These are phyloP conservation scores for Yamadazyma scolyti DNA, from an alignment of 805 yeast species.

Conservation along the genomic window DNA sequence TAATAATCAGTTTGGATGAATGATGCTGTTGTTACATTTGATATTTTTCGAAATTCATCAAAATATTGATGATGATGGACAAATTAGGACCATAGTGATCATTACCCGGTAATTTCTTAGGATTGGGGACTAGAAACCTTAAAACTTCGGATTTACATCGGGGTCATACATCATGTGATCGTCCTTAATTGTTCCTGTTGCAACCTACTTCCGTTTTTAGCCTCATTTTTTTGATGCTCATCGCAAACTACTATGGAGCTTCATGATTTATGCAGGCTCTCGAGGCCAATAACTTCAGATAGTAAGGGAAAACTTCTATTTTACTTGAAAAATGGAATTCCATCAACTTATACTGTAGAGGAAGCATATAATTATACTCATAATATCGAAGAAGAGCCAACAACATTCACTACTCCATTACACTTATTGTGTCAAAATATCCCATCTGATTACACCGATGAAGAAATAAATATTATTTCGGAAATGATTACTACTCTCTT, in stretches of 20 bases:
- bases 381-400: constrained; percentile 31
- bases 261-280: constrained; percentile 57
- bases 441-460: constrained; percentile 43
- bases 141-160: no score
- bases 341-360: constrained; percentile 79
- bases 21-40: no score
- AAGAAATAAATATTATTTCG: constrained; percentile 38
- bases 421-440: constrained; percentile 62
- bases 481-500: constrained; percentile 64
- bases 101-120: no score
- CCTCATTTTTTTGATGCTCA: no score
- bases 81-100: no score
- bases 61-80: no score
- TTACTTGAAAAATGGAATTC: constrained; percentile 62
- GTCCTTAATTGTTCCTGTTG: no score
- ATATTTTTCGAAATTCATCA: no score
- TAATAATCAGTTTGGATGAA: no score
- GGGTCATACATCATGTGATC: no score
- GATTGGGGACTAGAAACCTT: no score
- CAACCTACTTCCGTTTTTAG: no score
- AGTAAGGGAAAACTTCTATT: constrained; percentile 44
- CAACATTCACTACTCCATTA: constrained; percentile 75
- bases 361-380: constrained; percentile 61
- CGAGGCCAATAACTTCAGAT: constrained; percentile 47
- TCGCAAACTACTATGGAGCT: constrained; percentile 57